Evolutionary conservation across 768 basidiomycete genomes (phyloP), one percentile per base, ranked within the genome.

Genomic region (Phanerochaete sordida): DNA sequence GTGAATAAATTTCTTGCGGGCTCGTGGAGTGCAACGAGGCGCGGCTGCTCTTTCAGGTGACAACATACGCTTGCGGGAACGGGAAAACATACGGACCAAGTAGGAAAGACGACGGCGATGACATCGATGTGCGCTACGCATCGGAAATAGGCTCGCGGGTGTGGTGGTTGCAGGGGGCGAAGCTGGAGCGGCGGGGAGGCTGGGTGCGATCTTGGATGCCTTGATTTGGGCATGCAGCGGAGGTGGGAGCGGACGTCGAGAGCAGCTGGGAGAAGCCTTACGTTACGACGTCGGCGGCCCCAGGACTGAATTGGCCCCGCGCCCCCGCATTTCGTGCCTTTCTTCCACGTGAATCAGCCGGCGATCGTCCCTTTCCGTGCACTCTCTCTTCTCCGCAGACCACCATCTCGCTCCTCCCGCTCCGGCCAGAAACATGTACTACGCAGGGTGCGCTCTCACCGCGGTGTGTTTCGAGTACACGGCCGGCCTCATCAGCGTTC

Each of bases 271-370:
- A 43, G 51, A 52, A 23, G 51, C 33, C 30, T 52, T 52, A 52
- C 51, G 51, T 52, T 52, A 54, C 47, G 47, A 28, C 47, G 21
- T 5, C 47, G 47, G 47, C 6, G 33, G n/a, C n/a, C n/a, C n/a
- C n/a, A n/a, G 47, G 47, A 48, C 53, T 54, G 21, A 54, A 54
- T 54, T 54, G 53, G 53, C 53, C 51, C 21, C 51, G 51, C 30
- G 35, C 23, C 39, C 19, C 39, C 39, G 19, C 39, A 43, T 43
- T 43, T 43, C 24, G 53, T 54, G 37, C 52, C 46, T 57, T 46
- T n/a, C 39, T 39, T 51, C 13, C 61, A 58, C 61, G 61, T 58
- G 61, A 58, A 47, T 37, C 33, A 33, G n/a, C n/a, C 61, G 61
- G 37, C 51, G 61, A 62, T 56, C 44, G 21, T 52, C 49, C 58